phyloP scores from a whole-genome alignment of 352 stramenopile genomes.

The Phytopythium kandeliae region DNA sequence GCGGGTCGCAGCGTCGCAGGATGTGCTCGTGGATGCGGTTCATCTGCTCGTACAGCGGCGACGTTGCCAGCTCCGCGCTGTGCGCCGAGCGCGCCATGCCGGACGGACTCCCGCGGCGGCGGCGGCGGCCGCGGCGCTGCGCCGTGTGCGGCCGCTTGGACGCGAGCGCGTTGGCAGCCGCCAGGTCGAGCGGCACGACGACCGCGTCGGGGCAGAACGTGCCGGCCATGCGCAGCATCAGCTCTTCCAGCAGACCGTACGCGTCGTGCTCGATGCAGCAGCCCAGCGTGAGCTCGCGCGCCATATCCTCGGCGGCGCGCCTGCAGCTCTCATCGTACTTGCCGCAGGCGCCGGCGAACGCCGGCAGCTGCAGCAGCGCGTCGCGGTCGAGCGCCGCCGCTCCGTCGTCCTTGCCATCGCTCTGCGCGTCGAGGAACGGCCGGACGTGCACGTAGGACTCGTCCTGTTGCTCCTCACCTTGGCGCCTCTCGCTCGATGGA shows the following conservation, averaged over 20 bases:
- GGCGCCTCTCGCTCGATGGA: slow-evolving; percentile 19
- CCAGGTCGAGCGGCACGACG: neutral
- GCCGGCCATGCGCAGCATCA: slow-evolving; percentile 74
- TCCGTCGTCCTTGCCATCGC: slow-evolving; percentile 10
- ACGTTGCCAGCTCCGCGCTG: slow-evolving; percentile 22
- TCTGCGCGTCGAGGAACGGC: slow-evolving; percentile 49
- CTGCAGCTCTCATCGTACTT: slow-evolving; percentile 64
- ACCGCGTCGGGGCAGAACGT: slow-evolving; percentile 44
- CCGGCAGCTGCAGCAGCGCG: slow-evolving; percentile 30
- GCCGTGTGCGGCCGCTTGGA: neutral
- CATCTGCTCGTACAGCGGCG: slow-evolving; percentile 66
- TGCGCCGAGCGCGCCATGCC: slow-evolving; percentile 5
- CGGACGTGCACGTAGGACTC: slow-evolving; percentile 70
- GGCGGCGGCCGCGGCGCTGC: neutral
- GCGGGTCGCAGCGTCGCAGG: slow-evolving; percentile 53
- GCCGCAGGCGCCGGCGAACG: slow-evolving; percentile 33
- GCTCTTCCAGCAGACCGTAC: slow-evolving; percentile 53
- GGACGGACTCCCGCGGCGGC: neutral
- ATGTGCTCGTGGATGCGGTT: slow-evolving; percentile 69
- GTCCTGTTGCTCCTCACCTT: slow-evolving; percentile 39
- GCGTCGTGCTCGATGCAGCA: slow-evolving; percentile 62
- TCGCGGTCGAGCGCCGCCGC: slow-evolving; percentile 36
- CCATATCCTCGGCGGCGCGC: slow-evolving; percentile 45
- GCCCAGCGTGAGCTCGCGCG: slow-evolving; percentile 35
- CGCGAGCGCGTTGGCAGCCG: neutral